These are phyloP conservation scores for Zasmidium angulare DNA, from an alignment of 2,329 filamentous ascomycete species.

Conservation along the genomic window DNA sequence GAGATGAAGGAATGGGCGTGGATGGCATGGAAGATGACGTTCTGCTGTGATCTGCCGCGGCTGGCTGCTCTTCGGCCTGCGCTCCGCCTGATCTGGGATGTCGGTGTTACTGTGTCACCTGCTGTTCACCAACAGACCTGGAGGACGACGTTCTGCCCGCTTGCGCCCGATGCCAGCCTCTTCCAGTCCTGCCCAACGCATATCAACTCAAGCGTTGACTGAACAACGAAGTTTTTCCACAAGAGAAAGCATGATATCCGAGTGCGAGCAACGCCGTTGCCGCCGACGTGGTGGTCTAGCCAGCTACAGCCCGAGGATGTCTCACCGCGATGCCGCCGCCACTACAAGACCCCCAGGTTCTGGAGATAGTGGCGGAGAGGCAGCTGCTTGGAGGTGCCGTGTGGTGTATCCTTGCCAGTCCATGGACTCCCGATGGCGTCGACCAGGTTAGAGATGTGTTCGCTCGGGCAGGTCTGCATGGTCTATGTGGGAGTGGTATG, in stretches of 20 bases:
- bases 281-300: neutral
- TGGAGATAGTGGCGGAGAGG: constrained; percentile 4
- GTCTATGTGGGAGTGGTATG: constrained; percentile 31
- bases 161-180: neutral
- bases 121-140: neutral
- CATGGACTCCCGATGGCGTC: constrained; percentile 19
- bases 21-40: neutral
- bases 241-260: constrained; percentile 1
- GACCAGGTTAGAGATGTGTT: constrained; percentile 26
- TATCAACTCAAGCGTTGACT: constrained; percentile 1
- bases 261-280: constrained; percentile 4
- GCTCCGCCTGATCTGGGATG: neutral
- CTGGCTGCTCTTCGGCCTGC: neutral
- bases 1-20: neutral
- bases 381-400: constrained; percentile 8
- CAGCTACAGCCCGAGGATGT: constrained; percentile 5
- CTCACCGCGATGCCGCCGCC: constrained; percentile 5
- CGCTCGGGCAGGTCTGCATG: constrained; percentile 27
- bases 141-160: constrained; percentile 13
- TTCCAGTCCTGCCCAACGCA: neutral
- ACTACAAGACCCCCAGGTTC: constrained; percentile 7
- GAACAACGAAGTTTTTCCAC: constrained; percentile 15
- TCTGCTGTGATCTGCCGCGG: neutral
- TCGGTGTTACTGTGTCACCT: neutral
- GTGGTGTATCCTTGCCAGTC: constrained; percentile 1